Conservation (phyloP, 2,329 filamentous ascomycete genomes). For the Exophiala viscosa region DNA sequence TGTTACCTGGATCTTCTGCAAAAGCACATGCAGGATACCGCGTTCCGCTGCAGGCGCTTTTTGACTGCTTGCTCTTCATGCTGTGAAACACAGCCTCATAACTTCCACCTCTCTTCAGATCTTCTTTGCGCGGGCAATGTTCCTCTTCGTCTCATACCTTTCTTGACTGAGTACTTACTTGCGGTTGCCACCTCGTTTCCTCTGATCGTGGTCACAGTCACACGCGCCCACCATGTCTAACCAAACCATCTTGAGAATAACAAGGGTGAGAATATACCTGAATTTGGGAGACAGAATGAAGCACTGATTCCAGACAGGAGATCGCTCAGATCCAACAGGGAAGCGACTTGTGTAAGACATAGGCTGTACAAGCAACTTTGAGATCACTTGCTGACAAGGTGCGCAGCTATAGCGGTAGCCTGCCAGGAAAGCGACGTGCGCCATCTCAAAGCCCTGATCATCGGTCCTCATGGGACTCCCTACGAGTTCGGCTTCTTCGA, state of each 20-base stretch:
- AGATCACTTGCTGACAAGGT: constrained; percentile 15
- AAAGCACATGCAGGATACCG: not conserved
- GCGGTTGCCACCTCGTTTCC: not conserved
- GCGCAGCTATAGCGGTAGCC: constrained; percentile 69
- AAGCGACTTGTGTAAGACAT: constrained; percentile 70
- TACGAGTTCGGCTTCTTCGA: constrained; percentile 99
- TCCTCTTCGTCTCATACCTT: constrained; percentile 6
- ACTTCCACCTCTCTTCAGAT: not conserved
- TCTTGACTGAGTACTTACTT: constrained; percentile 2
- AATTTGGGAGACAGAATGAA: constrained; percentile 20
- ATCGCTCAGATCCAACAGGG: constrained; percentile 79
- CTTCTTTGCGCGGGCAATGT: constrained; percentile 6
- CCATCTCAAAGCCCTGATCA: constrained; percentile 79
- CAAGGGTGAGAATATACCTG: constrained; percentile 57
- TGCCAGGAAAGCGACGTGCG: constrained; percentile 86
- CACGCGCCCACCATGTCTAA: constrained; percentile 60
- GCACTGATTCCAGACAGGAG: constrained; percentile 56
- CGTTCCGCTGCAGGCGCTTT: constrained; percentile 4
- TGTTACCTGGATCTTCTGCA: too few species aligned
- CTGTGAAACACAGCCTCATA: constrained; percentile 22
- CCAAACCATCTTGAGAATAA: constrained; percentile 83
- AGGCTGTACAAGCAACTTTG: not conserved
- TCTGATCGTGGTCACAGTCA: constrained; percentile 2
- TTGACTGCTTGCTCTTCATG: not conserved
- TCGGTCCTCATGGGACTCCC: constrained; percentile 88